Evolutionary conservation across 345 rosid species (phyloP), one percentile per base, ranked within the genome.

Genomic region (Melaleuca quinquenervia): DNA sequence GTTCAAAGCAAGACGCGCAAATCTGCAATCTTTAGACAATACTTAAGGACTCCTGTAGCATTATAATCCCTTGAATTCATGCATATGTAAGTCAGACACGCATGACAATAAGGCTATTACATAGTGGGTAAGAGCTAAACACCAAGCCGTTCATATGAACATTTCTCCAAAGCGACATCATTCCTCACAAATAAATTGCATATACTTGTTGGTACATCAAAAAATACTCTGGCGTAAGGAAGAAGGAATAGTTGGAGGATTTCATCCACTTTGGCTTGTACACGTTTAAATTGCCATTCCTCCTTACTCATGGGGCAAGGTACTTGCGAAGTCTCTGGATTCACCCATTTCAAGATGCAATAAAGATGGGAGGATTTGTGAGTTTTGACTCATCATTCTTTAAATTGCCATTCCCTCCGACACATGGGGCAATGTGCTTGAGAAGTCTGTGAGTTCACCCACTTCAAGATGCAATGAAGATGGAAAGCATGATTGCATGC

Each of bases 401-500:
- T 93, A 91, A 93, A 94, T 86, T 93, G 94, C 98, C 96, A 95
- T 85, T 94, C 96, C 82, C 96, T 88, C 15, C 98, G 93, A 91
- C 98, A 95, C 98, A 96, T 96, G 18, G 96, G 98, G 52, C 98
- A 95, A 87, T 93, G 98, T 49, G 99, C 98, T 92, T 94, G 98
- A 87, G 96, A 88, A 56, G 96, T 89, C 88, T 97, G 98, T 6
- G 98, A 95, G 88, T 94, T 95, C 86, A 96, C 99, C 98, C 98
- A 96, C 86, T 96, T 97, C 92, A 96, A 90, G 89, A 96, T 94
- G 93, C 98, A 96, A 85, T 96, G 99, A 87, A 97, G 97, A 91
- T 97, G 98, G 90, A 96, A 94, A 20, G 95, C 96, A 85, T 91
- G 96, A 90, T 94, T 95, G 89, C 96, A 93, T 70, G 90, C 92